Evolutionary conservation across 2,329 filamentous ascomycete species (phyloP).

Genomic region (Dactylellina cionopaga): DNA sequence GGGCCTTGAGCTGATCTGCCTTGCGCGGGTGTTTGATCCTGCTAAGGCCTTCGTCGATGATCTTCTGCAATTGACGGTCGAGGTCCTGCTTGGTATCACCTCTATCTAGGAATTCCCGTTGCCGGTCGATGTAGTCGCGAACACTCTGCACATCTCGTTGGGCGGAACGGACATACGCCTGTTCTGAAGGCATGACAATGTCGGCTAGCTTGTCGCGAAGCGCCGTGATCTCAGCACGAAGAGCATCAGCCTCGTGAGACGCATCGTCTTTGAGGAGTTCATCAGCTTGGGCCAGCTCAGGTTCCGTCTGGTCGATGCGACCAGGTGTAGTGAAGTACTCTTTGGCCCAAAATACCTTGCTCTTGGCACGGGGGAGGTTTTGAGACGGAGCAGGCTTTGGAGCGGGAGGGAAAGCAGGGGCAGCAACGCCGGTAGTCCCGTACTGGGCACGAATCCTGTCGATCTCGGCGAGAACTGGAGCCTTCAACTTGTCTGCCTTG

Average conservation of each 20-base stretch:
- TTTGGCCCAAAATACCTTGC: slow-evolving; percentile 27
- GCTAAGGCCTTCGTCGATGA: slow-evolving; percentile 27
- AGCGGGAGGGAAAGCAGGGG: not conserved
- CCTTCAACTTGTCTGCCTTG: slow-evolving; percentile 21
- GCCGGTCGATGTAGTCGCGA: slow-evolving; percentile 27
- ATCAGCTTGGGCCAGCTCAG: slow-evolving; percentile 19
- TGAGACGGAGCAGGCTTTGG: not conserved
- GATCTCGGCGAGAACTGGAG: slow-evolving; percentile 23
- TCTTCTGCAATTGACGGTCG: slow-evolving; percentile 18
- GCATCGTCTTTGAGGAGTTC: slow-evolving; percentile 9
- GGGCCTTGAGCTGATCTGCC: slow-evolving; percentile 26
- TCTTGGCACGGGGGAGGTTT: slow-evolving; percentile 9
- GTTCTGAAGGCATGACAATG: slow-evolving; percentile 16
- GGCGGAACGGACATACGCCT: slow-evolving; percentile 18
- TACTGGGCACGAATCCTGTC: slow-evolving; percentile 20
- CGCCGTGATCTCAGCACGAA: slow-evolving; percentile 20
- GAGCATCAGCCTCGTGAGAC: slow-evolving; percentile 16
- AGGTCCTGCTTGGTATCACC: slow-evolving; percentile 18
- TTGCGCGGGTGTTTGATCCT: slow-evolving; percentile 22
- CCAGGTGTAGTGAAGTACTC: slow-evolving; percentile 30
- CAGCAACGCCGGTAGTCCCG: slow-evolving; percentile 1
- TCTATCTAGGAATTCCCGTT: slow-evolving; percentile 13
- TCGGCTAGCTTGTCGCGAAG: slow-evolving; percentile 15
- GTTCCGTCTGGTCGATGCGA: slow-evolving; percentile 23
- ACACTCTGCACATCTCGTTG: slow-evolving; percentile 28